Base-by-base conservation (phyloP, 148 eudicot genomes). In the Cornus kousa region DNA sequence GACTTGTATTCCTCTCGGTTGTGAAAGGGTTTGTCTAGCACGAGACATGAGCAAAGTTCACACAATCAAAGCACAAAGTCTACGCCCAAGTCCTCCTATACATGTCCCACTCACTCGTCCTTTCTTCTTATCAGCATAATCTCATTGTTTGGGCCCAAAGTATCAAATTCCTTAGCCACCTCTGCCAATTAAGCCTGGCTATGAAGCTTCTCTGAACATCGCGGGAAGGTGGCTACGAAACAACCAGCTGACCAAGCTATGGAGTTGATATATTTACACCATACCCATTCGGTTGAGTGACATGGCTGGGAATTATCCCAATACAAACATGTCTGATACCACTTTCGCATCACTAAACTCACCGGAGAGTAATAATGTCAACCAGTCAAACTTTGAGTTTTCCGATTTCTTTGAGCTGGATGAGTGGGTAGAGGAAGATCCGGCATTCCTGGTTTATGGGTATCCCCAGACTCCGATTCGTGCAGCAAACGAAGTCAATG, bases 171-270 rank as follows among this genome's bases (percentile, higher is more conserved):
- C 66, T 19, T 17, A 62, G 8, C 23, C 22, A 62, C 2, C 37
- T 35, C 37, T 35, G 5, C 37, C 23, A 13, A 62, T 37, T 4
- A 12, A 77, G 83, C 74, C 80, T 78, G 67, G 5, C 87, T n/a
- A 77, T 70, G 89, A 87, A 87, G 28, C 76, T 84, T 87, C 89
- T 83, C 59, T 71, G 62, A 24, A 74, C 73, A 77, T 84, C 79
- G 66, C 59, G 66, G 83, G 89, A 87, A 87, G 80, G 77, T 82
- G 69, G 84, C 84, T 67, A 39, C 84, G 90, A 83, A 87, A 75
- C 28, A 65, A 67, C 70, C 70, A 67, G 39, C 13, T 28, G 19
- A 12, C 1, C 1, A 1, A 5, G 2, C 37, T 28, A 11, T 23
- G 28, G 11, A 32, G 3, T 16, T 4, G 2, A 67, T 67, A 67